phyloP scores from a whole-genome alignment of 108 stramenopile species.

The Skeletonema menzelii region DNA sequence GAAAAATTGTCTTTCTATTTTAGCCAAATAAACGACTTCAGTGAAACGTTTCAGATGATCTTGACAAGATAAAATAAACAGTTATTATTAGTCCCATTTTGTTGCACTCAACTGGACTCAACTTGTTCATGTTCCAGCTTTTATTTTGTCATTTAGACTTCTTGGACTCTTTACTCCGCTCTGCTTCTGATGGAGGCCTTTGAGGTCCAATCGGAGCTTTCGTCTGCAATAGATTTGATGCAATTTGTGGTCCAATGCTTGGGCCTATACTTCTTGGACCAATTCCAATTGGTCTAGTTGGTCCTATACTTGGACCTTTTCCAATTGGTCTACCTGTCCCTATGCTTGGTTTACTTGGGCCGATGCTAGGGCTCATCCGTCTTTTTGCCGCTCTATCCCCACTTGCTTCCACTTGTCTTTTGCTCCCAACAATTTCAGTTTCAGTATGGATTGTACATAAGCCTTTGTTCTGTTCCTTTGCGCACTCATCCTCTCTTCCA shows the following conservation, averaged over 20 bases:
- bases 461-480: conserved; percentile 1
- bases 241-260: neutral
- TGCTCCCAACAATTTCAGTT: conserved; percentile 1
- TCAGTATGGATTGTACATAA: neutral
- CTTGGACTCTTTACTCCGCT: neutral
- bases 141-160: neutral
- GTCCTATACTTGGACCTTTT: conserved; percentile 12
- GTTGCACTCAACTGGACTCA: too few species aligned
- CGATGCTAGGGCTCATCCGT: neutral
- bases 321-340: conserved; percentile 2
- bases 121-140: too few species aligned
- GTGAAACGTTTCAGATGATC: too few species aligned
- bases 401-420: neutral
- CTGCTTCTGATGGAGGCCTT: neutral
- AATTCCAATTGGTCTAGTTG: neutral
- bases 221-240: neutral
- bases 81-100: too few species aligned
- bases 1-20: too few species aligned
- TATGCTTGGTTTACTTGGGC: neutral
- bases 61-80: too few species aligned
- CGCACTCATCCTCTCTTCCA: neutral
- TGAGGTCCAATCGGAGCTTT: neutral
- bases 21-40: too few species aligned
- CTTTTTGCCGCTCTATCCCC: neutral
- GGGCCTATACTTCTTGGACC: neutral